These are phyloP conservation scores for Amyloporia xantha DNA, from an alignment of 768 basidiomycete genomes.

Conservation along the genomic window DNA sequence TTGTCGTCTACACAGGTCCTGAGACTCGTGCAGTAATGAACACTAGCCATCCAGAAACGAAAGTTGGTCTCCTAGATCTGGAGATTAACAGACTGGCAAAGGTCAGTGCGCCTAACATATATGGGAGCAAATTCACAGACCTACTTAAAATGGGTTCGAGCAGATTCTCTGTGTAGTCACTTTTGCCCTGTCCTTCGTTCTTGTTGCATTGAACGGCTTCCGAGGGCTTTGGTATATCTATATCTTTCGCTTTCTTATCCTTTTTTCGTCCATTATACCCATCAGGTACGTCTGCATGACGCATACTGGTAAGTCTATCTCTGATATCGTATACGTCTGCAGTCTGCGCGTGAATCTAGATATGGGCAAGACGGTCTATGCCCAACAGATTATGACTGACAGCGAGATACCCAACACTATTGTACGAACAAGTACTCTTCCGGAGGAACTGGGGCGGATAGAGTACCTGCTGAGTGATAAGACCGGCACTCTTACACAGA, in stretches of 20 bases:
- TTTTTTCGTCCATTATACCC: conserved; percentile 98
- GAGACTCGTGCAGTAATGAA: conserved; percentile 99
- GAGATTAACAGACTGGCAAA: conserved; percentile 97
- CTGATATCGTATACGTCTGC: not conserved
- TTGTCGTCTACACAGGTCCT: conserved; percentile 89
- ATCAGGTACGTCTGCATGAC: conserved; percentile 64
- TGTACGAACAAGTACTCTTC: conserved; percentile 94
- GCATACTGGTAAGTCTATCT: not conserved
- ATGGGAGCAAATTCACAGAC: no score
- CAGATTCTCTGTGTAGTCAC: conserved; percentile 95
- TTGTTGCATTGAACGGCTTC: conserved; percentile 96
- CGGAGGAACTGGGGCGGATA: conserved; percentile 92
- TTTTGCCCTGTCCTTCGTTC: conserved; percentile 81
- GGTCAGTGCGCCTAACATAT: conserved; percentile 42
- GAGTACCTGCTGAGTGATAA: conserved; percentile 97
- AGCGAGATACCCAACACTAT: conserved; percentile 90
- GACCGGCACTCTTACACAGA: conserved; percentile 96
- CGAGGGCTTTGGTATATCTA: conserved; percentile 94
- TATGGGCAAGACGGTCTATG: conserved; percentile 99
- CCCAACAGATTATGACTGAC: conserved; percentile 92
- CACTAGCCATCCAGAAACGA: conserved; percentile 93
- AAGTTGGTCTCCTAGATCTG: conserved; percentile 83
- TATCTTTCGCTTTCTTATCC: conserved; percentile 91
- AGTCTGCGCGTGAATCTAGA: conserved; percentile 98
- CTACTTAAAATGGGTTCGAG: not conserved